phyloP scores from a whole-genome alignment of 1,284 basidiomycete genomes.

The Ustilago vetiveriae region DNA sequence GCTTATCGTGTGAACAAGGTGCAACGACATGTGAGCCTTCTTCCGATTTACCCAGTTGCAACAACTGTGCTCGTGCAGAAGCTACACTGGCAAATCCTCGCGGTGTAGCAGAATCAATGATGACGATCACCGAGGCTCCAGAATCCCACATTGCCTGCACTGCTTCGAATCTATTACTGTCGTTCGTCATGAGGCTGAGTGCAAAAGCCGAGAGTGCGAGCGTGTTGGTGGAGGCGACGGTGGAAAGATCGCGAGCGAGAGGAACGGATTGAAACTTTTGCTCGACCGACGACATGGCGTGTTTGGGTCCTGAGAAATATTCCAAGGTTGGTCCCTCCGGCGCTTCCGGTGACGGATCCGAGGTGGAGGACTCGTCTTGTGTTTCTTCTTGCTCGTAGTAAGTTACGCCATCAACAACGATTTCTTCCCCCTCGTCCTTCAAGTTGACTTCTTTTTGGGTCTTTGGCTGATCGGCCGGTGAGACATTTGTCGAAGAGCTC shows the following conservation, averaged over 20 bases:
- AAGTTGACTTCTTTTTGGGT: slow-evolving; percentile 14
- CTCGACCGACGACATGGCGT: slow-evolving; percentile 28
- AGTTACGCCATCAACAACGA: slow-evolving; percentile 28
- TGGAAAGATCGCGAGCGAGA: slow-evolving; percentile 19
- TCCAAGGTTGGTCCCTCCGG: slow-evolving; percentile 4
- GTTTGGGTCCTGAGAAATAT: slow-evolving; percentile 27
- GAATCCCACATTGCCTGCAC: slow-evolving; percentile 89
- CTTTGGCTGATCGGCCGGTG: slow-evolving; percentile 12
- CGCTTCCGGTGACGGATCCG: neutral
- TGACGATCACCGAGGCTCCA: slow-evolving; percentile 74
- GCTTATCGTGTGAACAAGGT: slow-evolving; percentile 89
- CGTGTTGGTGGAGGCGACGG: slow-evolving; percentile 61
- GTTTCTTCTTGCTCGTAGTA: slow-evolving; percentile 41
- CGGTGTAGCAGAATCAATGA: slow-evolving; percentile 84
- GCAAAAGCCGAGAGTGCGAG: slow-evolving; percentile 87
- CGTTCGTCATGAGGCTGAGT: slow-evolving; percentile 77
- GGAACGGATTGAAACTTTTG: slow-evolving; percentile 40
- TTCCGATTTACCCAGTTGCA: slow-evolving; percentile 72
- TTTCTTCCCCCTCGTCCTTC: slow-evolving; percentile 33
- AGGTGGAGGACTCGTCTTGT: too few species aligned
- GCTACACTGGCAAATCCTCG: slow-evolving; percentile 83
- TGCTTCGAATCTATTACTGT: slow-evolving; percentile 75
- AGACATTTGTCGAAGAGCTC: slow-evolving; percentile 24
- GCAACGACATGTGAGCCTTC: slow-evolving; percentile 74
- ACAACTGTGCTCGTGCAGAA: slow-evolving; percentile 81